Conservation (phyloP, 2,329 filamentous ascomycete genomes). For the Ophiostoma sp. region DNA sequence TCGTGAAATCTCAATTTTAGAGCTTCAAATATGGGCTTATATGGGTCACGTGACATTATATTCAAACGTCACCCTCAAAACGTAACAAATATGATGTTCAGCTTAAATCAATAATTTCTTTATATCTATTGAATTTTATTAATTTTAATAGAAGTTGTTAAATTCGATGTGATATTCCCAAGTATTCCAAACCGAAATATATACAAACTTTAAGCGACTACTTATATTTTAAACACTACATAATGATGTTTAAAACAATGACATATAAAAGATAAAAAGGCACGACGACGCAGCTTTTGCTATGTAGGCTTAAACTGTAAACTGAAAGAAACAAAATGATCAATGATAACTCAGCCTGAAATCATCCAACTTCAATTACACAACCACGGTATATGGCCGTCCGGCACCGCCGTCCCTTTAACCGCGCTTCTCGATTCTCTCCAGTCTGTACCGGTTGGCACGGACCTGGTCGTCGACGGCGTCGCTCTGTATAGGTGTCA, state of each 20-base stretch:
- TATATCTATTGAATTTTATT: background rate
- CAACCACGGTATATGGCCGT: background rate
- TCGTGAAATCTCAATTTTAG: conserved; percentile 10
- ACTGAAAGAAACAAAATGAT: background rate
- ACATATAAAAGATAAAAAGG: background rate
- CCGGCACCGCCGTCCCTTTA: background rate
- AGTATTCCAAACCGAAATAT: too few relatives aligned
- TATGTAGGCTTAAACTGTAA: background rate
- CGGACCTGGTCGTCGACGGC: conserved; percentile 74
- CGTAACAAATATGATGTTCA: background rate
- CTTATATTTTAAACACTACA: background rate
- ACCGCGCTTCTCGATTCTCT: conserved; percentile 25
- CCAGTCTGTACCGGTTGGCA: conserved; percentile 52
- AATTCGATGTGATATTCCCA: too few relatives aligned
- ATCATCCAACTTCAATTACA: background rate
- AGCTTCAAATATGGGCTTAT: background rate
- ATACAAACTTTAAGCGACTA: background rate
- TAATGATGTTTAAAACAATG: background rate
- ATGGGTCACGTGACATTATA: background rate
- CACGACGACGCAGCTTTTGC: background rate
- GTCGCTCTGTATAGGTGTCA: conserved; percentile 58
- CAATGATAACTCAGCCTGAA: background rate
- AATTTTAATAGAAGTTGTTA: background rate
- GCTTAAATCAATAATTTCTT: background rate
- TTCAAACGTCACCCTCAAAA: background rate